Base-by-base conservation (phyloP, 2,329 filamentous ascomycete genomes). In the Torrubiellomyces zombiae region DNA sequence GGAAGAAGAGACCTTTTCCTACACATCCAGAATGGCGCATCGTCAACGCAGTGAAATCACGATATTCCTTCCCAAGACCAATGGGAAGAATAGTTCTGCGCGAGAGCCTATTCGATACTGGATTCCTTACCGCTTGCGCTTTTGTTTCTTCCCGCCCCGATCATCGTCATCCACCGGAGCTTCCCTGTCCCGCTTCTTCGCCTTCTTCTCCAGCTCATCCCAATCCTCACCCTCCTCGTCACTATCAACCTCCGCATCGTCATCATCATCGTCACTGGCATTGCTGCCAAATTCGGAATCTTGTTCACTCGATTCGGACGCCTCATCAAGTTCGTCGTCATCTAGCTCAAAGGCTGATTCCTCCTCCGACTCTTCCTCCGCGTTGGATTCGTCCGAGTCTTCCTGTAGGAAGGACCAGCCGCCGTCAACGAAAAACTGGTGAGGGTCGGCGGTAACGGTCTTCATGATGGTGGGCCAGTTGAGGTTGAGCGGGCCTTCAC, bases 391-490 rank as follows among this genome's bases (percentile, higher is more conserved):
- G 43, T 95, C 89, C 1, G 77, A 83, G 31, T 94, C 86, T 18
- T 75, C 75, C 27, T 75, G 74, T 30, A 98, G 51, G 67, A 98
- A 95, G 2, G 72, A 77, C 89, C 89, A 98, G 22, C 89, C 89
- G 16, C 91, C 89, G 35, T 95, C 86, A 4, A 66, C 70, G 51
- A 94, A 98, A 69, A 98, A 98, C 39, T 77, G 71, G 47, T 98
- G 86, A 3, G 89, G 81, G 46, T 98, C 85, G 18, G 78, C 75
- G 12, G 79, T 86, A 14, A 98, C 85, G 0, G 89, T 98, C 65
- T 98, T 98, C 83, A 98, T 98, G 46, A 98, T 98, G 10, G 85
- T 93, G 8, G 80, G 78, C 89, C 89, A 98, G 63, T 95, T 95
- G 29, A 98, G 65, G 57, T 98, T 98, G 38, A 98, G 71, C 2